Evolutionary conservation across 2,329 filamentous ascomycete genomes (phyloP).

Genomic region (Colletotrichum coccodes): DNA sequence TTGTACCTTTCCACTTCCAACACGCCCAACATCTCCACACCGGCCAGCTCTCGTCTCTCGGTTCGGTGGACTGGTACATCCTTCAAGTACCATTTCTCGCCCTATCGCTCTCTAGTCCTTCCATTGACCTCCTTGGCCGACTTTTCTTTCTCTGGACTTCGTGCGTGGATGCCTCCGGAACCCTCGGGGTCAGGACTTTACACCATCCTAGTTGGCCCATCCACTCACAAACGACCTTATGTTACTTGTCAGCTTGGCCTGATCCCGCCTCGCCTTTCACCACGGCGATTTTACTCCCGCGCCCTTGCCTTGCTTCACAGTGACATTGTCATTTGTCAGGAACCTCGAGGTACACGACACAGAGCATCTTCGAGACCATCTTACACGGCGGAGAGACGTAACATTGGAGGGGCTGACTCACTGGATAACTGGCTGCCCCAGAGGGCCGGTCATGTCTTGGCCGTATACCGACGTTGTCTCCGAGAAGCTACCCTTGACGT

Average conservation of each 20-base stretch:
- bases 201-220: not conserved
- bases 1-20: not conserved
- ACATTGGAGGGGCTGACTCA: not conserved
- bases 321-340: not conserved
- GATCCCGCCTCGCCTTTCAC: not conserved
- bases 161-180: slow-evolving; percentile 23
- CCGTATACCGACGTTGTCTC: not conserved
- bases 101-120: not conserved
- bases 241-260: not conserved
- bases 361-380: not conserved
- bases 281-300: not conserved
- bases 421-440: not conserved
- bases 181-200: slow-evolving; percentile 10
- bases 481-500: not conserved
- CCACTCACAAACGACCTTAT: slow-evolving; percentile 13
- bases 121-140: not conserved
- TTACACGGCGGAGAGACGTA: not conserved
- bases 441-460: not conserved
- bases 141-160: not conserved
- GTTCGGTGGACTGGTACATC: not conserved
- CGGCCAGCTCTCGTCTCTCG: not conserved
- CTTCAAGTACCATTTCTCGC: not conserved
- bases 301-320: not conserved
- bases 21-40: not conserved
- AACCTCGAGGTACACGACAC: not conserved